phyloP scores from a whole-genome alignment of 2,329 filamentous ascomycete genomes.

The Trichoderma sp. region DNA sequence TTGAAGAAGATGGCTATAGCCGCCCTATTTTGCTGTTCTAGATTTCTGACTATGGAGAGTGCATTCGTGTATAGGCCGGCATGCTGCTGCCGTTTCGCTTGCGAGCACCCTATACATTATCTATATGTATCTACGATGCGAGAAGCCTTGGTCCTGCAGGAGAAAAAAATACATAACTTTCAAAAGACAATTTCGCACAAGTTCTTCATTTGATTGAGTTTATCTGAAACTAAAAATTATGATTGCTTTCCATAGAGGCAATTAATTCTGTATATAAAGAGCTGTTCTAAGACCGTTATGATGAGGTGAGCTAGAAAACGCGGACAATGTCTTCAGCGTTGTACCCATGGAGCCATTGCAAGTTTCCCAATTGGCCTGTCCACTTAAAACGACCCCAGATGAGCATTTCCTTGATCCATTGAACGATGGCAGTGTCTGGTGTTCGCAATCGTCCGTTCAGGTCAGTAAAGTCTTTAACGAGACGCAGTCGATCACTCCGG shows the following conservation, averaged over 20 bases:
- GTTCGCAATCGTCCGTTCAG: not conserved
- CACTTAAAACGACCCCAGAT: not conserved
- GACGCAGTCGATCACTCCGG: not conserved
- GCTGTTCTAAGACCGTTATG: not conserved
- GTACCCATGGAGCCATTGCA: not conserved
- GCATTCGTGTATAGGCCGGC: fast-evolving
- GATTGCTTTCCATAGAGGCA: not conserved
- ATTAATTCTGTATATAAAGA: not conserved
- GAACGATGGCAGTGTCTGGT: not conserved
- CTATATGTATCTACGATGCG: too few relatives aligned
- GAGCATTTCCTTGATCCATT: not conserved
- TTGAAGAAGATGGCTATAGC: too few relatives aligned
- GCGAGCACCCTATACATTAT: too few relatives aligned
- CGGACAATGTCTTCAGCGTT: not conserved
- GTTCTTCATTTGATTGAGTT: too few relatives aligned
- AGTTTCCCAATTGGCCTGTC: not conserved
- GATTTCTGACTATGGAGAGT: too few relatives aligned
- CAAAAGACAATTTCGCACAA: too few relatives aligned
- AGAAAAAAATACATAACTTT: too few relatives aligned
- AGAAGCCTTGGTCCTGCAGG: too few relatives aligned
- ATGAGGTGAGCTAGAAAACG: not conserved
- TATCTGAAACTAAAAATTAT: not conserved
- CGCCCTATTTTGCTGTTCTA: too few relatives aligned
- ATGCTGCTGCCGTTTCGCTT: too few relatives aligned
- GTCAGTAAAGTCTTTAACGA: not conserved